Conservation (phyloP, 805 yeast species). For the Sungouiozyma ichnusensis region DNA sequence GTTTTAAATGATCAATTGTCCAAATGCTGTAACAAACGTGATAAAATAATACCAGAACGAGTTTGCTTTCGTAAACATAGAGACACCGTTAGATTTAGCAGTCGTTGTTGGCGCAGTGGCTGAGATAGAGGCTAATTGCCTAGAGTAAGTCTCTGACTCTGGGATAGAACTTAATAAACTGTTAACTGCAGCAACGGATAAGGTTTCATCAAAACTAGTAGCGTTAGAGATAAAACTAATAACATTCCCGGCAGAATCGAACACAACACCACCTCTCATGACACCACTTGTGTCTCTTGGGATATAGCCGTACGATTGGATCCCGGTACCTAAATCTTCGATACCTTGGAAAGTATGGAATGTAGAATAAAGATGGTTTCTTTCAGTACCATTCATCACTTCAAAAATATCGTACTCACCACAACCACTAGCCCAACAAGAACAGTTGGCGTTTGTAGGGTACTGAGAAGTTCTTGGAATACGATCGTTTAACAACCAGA, state of each 20-base stretch:
- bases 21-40: constrained; percentile 15
- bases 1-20: constrained; percentile 14
- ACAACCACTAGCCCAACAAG: constrained; percentile 71
- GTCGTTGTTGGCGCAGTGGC: constrained; percentile 30
- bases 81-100: constrained; percentile 16
- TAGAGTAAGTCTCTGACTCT: constrained; percentile 18
- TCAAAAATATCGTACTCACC: constrained; percentile 75
- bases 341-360: constrained; percentile 65
- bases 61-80: constrained; percentile 8
- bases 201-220: constrained; percentile 38
- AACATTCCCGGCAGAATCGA: constrained; percentile 50
- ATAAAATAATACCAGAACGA: constrained; percentile 23
- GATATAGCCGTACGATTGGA: constrained; percentile 45
- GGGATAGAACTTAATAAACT: constrained; percentile 35
- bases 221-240: constrained; percentile 49
- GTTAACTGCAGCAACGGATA: constrained; percentile 36
- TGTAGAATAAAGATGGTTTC: constrained; percentile 49
- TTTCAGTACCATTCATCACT: constrained; percentile 53
- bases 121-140: constrained; percentile 27
- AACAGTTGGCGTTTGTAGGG: constrained; percentile 46
- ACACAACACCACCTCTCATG: constrained; percentile 66
- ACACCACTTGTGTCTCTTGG: constrained; percentile 39
- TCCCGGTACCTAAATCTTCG: constrained; percentile 49
- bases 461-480: constrained; percentile 71
- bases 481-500: constrained; percentile 64